Evolutionary conservation across 208 protist genomes (phyloP).

Genomic region (Porcisia hertigi): DNA sequence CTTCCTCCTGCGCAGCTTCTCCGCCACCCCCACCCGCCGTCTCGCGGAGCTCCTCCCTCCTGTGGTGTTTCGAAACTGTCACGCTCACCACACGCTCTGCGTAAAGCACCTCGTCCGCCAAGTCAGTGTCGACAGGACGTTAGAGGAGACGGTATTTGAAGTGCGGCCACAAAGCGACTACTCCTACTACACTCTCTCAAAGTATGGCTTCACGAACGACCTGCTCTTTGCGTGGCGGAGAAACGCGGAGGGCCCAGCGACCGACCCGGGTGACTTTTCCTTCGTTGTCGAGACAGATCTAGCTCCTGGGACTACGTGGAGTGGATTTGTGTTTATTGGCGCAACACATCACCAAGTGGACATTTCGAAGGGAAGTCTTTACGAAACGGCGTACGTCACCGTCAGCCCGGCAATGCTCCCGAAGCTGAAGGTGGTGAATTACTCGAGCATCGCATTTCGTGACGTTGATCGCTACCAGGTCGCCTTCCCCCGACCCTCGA

Average conservation of each 20-base stretch:
- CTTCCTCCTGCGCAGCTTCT: constrained; percentile 22
- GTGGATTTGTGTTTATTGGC: constrained; percentile 39
- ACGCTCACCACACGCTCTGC: constrained; percentile 20
- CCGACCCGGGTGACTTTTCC: constrained; percentile 7
- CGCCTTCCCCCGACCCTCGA: constrained; percentile 28
- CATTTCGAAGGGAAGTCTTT: constrained; percentile 39
- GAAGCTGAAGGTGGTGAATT: constrained; percentile 56
- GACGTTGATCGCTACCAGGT: constrained; percentile 29
- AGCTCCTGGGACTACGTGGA: constrained; percentile 37
- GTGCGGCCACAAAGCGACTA: constrained; percentile 20
- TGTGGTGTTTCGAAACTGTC: constrained; percentile 29
- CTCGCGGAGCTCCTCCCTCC: constrained; percentile 30
- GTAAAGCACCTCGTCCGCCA: constrained; percentile 32
- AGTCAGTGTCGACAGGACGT: constrained; percentile 3
- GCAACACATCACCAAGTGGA: constrained; percentile 24
- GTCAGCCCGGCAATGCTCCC: constrained; percentile 38
- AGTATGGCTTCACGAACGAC: constrained; percentile 45
- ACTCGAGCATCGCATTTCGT: constrained; percentile 37
- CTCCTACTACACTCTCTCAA: constrained; percentile 27
- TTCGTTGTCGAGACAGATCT: constrained; percentile 37
- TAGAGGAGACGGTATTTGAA: constrained; percentile 27
- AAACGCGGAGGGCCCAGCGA: not conserved
- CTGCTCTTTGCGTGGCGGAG: constrained; percentile 40
- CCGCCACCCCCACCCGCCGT: constrained; percentile 2
- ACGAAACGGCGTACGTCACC: constrained; percentile 49